Percentiles rank a stretch among this genome's conserved stretches.
phyloP scores from a whole-genome alignment of 257 asterid genomes.

The Plantago ovata region DNA sequence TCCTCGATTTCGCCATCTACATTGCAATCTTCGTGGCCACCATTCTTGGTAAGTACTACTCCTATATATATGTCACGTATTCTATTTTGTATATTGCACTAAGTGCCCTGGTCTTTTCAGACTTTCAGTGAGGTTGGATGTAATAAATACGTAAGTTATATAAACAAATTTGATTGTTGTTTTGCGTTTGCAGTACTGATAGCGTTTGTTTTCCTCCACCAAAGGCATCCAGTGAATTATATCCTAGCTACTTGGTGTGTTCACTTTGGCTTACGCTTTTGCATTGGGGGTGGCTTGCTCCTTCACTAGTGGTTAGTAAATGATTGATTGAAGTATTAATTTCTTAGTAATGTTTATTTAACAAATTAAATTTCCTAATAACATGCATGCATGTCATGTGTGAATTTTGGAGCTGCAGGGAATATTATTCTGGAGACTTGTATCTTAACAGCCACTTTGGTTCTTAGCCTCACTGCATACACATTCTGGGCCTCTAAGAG shows the following conservation, averaged over 20 bases:
- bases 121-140: no score
- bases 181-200: slow-evolving; percentile 15
- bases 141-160: no score
- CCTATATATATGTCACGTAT: no score
- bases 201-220: not conserved
- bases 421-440: slow-evolving; percentile 44
- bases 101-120: no score
- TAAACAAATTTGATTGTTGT: not conserved
- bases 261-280: slow-evolving; percentile 22
- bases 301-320: slow-evolving; percentile 16
- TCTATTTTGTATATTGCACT: no score
- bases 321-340: no score
- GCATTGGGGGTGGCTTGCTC: slow-evolving; percentile 20
- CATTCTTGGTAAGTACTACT: slow-evolving; percentile 26
- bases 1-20: slow-evolving; percentile 29
- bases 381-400: not conserved
- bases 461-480: slow-evolving; percentile 50
- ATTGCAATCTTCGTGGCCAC: slow-evolving; percentile 30
- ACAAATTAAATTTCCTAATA: no score
- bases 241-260: slow-evolving; percentile 28
- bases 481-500: slow-evolving; percentile 75
- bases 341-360: no score
- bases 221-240: slow-evolving; percentile 26
- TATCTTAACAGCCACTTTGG: slow-evolving; percentile 44
- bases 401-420: slow-evolving; percentile 23